Conservation (phyloP, 2,329 filamentous ascomycete genomes). For the Cladosporium sp. region DNA sequence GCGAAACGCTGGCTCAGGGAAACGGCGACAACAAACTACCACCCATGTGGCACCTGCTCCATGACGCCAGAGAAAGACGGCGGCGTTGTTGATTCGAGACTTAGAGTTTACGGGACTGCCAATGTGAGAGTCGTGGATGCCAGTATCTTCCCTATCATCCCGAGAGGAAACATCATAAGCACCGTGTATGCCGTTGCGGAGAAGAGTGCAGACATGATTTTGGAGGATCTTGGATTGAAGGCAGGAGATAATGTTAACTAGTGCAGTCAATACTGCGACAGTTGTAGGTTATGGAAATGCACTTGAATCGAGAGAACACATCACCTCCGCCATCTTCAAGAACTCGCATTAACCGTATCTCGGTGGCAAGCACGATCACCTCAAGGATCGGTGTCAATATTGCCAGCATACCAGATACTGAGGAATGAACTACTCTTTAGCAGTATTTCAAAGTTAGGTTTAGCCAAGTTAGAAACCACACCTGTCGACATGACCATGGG, state of each 20-base stretch:
- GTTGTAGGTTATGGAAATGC: no score
- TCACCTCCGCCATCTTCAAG: neutral
- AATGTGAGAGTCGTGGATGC: slow-evolving; percentile 42
- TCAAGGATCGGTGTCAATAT: no score
- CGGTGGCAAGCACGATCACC: no score
- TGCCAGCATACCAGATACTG: no score
- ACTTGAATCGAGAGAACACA: neutral
- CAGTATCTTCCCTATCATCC: slow-evolving; percentile 36
- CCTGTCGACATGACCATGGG: neutral
- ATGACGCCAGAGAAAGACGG: slow-evolving; percentile 25
- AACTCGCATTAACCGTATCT: neutral
- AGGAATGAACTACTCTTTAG: no score
- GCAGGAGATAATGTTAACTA: neutral
- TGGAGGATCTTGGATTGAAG: slow-evolving; percentile 28
- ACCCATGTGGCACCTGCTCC: slow-evolving; percentile 44
- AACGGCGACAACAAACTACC: slow-evolving; percentile 34
- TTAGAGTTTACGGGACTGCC: slow-evolving; percentile 40
- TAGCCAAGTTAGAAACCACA: neutral
- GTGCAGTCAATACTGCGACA: neutral
- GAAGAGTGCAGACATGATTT: slow-evolving; percentile 35
- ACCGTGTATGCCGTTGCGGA: slow-evolving; percentile 37
- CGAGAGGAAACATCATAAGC: slow-evolving; percentile 32
- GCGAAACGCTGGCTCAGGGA: slow-evolving; percentile 24
- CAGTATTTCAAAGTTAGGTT: no score
- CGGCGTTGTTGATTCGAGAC: slow-evolving; percentile 38